Evolutionary conservation across 2,329 filamentous ascomycete species (phyloP).

Genomic region (Neofusicoccum kwambonambiense): DNA sequence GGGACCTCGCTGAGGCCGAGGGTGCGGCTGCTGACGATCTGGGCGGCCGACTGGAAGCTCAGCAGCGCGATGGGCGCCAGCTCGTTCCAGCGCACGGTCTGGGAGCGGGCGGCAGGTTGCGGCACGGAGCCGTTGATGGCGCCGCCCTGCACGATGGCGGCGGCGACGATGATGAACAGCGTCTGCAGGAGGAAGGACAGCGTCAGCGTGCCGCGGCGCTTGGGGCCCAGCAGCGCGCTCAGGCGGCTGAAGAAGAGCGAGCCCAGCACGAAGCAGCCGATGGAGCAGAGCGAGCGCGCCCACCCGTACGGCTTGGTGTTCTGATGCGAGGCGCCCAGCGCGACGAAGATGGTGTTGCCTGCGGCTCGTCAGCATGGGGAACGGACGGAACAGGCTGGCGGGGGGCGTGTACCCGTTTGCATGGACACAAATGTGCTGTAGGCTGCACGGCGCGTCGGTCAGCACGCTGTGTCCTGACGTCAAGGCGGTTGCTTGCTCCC

Average conservation of each 20-base stretch:
- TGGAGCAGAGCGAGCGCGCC: conserved; percentile 71
- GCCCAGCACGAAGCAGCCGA: conserved; percentile 68
- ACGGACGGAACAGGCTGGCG: no score
- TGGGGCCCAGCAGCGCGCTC: conserved; percentile 62
- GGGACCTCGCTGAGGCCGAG: conserved; percentile 70
- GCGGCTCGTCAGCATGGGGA: background rate
- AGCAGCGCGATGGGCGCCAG: conserved; percentile 67
- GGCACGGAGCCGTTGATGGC: conserved; percentile 55
- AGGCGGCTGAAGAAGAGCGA: conserved; percentile 70
- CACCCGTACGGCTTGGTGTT: conserved; percentile 56
- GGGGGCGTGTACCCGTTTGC: conserved; percentile 63
- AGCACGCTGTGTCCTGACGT: background rate
- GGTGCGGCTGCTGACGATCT: conserved; percentile 71
- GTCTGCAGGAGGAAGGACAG: conserved; percentile 42
- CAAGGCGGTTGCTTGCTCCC: background rate
- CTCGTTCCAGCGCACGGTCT: conserved; percentile 55
- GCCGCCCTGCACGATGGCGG: conserved; percentile 45
- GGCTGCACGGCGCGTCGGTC: background rate
- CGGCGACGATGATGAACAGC: conserved; percentile 41
- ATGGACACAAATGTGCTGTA: conserved; percentile 82
- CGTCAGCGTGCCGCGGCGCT: conserved; percentile 64
- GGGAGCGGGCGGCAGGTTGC: conserved; percentile 20
- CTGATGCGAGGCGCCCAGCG: conserved; percentile 66
- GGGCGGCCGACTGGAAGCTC: conserved; percentile 75
- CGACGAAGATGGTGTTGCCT: conserved; percentile 76